Conservation (phyloP, 2,329 filamentous ascomycete genomes). For the Colletotrichum costaricense region DNA sequence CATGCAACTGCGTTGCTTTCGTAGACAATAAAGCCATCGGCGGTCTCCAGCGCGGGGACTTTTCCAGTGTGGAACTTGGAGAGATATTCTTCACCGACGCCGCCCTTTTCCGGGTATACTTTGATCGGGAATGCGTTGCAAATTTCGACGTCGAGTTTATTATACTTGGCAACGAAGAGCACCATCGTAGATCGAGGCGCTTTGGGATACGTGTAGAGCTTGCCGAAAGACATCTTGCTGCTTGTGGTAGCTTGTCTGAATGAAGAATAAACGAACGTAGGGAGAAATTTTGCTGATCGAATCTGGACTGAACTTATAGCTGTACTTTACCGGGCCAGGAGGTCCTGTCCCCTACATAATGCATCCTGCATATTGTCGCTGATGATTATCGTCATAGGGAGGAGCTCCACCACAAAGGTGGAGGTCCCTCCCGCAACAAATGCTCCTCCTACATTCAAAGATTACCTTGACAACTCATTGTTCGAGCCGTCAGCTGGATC, state of each 20-base stretch:
- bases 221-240: conserved; percentile 25
- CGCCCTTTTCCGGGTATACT: conserved; percentile 12
- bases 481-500: too few relatives aligned
- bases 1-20: conserved; percentile 9
- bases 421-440: too few relatives aligned
- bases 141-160: neutral
- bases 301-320: neutral
- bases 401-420: neutral
- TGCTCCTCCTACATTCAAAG: too few relatives aligned
- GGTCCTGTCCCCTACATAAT: neutral
- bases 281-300: neutral
- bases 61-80: conserved; percentile 16
- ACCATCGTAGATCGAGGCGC: conserved; percentile 8
- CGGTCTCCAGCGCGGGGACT: conserved; percentile 1
- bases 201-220: conserved; percentile 13
- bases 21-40: neutral
- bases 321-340: neutral
- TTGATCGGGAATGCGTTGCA: conserved; percentile 18
- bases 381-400: neutral
- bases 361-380: neutral
- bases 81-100: conserved; percentile 5
- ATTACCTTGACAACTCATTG: too few relatives aligned
- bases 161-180: conserved; percentile 9
- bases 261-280: neutral
- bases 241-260: neutral